Conservation (phyloP, 2,329 filamentous ascomycete species). For the Magnaporthiopsis poae region DNA sequence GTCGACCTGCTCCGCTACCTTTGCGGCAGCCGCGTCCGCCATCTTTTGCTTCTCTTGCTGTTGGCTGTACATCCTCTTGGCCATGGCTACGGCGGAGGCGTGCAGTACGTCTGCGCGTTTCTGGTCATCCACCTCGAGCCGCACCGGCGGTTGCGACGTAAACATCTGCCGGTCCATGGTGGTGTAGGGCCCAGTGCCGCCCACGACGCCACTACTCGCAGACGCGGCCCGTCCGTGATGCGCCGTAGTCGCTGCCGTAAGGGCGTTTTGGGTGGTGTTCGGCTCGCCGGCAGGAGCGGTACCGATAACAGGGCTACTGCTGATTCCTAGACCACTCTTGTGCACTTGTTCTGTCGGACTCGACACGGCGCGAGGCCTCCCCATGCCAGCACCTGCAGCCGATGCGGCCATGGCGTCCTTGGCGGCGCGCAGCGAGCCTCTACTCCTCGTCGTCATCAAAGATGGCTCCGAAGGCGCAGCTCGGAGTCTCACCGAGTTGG, state of each 20-base stretch:
- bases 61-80: conserved; percentile 69
- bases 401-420: conserved; percentile 54
- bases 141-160: conserved; percentile 63
- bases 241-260: conserved; percentile 63
- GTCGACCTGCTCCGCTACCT: conserved; percentile 20
- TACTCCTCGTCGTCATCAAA: conserved; percentile 31
- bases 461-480: conserved; percentile 21
- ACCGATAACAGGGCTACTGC: not conserved
- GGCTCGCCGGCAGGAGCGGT: not conserved
- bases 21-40: conserved; percentile 39
- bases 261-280: conserved; percentile 48
- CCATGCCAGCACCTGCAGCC: conserved; percentile 27
- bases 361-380: conserved; percentile 55
- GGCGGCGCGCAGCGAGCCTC: conserved; percentile 63
- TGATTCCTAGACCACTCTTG: conserved; percentile 20
- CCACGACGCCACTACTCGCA: conserved; percentile 40
- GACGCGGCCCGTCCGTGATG: conserved; percentile 38
- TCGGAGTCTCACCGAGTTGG: conserved; percentile 15
- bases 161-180: conserved; percentile 68
- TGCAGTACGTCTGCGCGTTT: conserved; percentile 62
- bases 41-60: conserved; percentile 59
- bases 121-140: conserved; percentile 63
- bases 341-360: conserved; percentile 30
- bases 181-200: conserved; percentile 57
- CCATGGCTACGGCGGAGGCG: conserved; percentile 81